Percentiles rank a stretch among this genome's conserved stretches.
Evolutionary conservation across 768 basidiomycete species (phyloP).

Genomic region (Suillus variegatus): DNA sequence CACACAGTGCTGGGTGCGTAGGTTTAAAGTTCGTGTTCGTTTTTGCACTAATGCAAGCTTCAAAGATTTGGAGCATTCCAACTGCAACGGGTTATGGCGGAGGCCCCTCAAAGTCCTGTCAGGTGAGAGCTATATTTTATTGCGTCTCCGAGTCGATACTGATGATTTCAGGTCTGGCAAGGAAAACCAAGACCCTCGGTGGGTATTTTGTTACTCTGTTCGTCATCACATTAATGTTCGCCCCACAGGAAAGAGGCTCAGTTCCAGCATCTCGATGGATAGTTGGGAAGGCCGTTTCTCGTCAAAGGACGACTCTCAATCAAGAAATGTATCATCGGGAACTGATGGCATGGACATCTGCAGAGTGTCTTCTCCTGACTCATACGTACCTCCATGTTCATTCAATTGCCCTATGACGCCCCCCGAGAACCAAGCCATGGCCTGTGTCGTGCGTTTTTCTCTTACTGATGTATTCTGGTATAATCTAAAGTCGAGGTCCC

Average conservation of each 20-base stretch:
- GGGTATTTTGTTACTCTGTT: neutral
- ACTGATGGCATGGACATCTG: neutral
- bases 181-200: neutral
- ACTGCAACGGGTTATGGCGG: slow-evolving; percentile 22
- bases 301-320: slow-evolving; percentile 1
- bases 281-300: neutral
- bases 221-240: neutral
- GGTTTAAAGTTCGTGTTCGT: neutral
- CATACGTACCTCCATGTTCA: slow-evolving; percentile 17
- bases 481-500: neutral
- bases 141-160: neutral
- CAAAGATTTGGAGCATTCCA: slow-evolving; percentile 27
- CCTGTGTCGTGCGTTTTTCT: slow-evolving; percentile 24
- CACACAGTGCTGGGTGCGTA: slow-evolving; percentile 28
- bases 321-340: too few relatives aligned
- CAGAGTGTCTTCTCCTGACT: slow-evolving; percentile 17
- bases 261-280: neutral
- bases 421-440: slow-evolving; percentile 1
- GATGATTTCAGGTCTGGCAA: neutral
- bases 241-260: neutral
- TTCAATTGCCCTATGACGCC: slow-evolving; percentile 23
- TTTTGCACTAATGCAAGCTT: neutral
- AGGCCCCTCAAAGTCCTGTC: neutral
- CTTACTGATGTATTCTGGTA: too few relatives aligned
- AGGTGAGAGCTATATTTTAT: neutral